These are phyloP conservation scores for Drechslera avenae DNA, from an alignment of 2,329 filamentous ascomycete genomes.

Conservation along the genomic window DNA sequence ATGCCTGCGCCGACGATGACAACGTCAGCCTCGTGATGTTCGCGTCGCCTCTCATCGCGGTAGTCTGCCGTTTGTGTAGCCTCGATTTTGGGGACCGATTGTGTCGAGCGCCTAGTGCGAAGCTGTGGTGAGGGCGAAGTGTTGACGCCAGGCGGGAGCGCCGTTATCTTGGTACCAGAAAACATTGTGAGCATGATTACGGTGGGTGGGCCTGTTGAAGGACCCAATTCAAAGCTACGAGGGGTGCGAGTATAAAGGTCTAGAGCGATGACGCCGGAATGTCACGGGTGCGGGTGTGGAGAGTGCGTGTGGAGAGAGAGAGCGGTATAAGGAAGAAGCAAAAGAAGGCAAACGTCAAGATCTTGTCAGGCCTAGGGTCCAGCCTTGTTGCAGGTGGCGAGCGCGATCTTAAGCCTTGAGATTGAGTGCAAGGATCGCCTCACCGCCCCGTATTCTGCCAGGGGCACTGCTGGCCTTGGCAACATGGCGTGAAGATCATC, in stretches of 20 bases:
- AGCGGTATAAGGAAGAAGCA: neutral
- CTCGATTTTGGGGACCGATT: constrained; percentile 17
- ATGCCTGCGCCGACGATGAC: constrained; percentile 92
- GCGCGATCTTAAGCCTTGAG: constrained; percentile 32
- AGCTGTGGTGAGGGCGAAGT: constrained; percentile 16
- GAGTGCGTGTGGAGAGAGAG: neutral
- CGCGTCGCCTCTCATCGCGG: constrained; percentile 54
- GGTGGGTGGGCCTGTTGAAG: constrained; percentile 20
- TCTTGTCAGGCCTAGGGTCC: constrained; percentile 8
- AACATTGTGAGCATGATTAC: constrained; percentile 34
- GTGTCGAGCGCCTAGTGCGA: constrained; percentile 21
- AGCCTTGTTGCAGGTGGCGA: constrained; percentile 23
- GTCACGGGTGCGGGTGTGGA: neutral
- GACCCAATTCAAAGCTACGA: constrained; percentile 5
- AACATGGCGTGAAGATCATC: constrained; percentile 41
- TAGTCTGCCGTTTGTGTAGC: constrained; percentile 26
- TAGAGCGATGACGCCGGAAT: neutral
- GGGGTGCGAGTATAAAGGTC: neutral
- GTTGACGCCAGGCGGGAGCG: constrained; percentile 29
- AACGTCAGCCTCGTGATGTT: constrained; percentile 73
- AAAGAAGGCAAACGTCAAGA: neutral
- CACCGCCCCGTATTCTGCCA: constrained; percentile 28
- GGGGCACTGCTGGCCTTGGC: constrained; percentile 20
- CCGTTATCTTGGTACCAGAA: constrained; percentile 30
- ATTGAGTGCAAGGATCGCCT: constrained; percentile 19